These are phyloP conservation scores for Podila clonocystis DNA, from an alignment of 192 early-diverging fungal genomes.

Conservation along the genomic window DNA sequence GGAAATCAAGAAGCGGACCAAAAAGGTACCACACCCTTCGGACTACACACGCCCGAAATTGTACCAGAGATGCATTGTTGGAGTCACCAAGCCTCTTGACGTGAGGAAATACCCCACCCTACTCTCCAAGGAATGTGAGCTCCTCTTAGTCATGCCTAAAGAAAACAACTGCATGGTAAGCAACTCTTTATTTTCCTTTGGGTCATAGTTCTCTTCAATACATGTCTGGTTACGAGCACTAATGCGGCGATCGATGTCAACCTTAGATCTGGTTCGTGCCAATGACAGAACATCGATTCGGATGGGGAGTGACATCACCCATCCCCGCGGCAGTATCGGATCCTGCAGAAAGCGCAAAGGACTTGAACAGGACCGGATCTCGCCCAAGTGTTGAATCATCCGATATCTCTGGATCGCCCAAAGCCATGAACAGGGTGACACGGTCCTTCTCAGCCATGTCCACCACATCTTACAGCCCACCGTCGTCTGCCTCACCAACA, in stretches of 20 bases:
- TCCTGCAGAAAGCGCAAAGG: neutral
- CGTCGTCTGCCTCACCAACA: conserved; percentile 7
- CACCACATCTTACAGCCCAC: conserved; percentile 15
- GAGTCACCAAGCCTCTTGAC: conserved; percentile 23
- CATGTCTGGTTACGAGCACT: neutral
- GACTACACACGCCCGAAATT: conserved; percentile 24
- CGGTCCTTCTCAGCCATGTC: conserved; percentile 22
- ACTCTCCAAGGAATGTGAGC: conserved; percentile 16
- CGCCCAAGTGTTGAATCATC: conserved; percentile 5
- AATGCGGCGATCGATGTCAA: neutral
- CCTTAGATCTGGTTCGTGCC: conserved; percentile 39
- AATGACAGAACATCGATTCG: conserved; percentile 36
- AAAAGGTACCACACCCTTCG: conserved; percentile 17
- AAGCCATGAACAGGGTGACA: neutral
- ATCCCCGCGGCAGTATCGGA: neutral
- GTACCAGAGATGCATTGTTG: conserved; percentile 34
- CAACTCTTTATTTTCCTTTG: neutral
- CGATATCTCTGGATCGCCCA: conserved; percentile 5
- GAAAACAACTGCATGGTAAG: conserved; percentile 38
- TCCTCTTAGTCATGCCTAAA: conserved; percentile 38
- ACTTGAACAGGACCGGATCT: neutral
- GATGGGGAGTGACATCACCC: conserved; percentile 36
- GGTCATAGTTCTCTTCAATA: neutral
- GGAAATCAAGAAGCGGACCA: conserved; percentile 15
- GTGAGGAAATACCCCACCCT: conserved; percentile 23